A percentile compares a stretch with the other conserved stretches of the same genome.
Conservation (phyloP, 371 early-diverging fungal species). For the Lichtheimia hyalospora region DNA sequence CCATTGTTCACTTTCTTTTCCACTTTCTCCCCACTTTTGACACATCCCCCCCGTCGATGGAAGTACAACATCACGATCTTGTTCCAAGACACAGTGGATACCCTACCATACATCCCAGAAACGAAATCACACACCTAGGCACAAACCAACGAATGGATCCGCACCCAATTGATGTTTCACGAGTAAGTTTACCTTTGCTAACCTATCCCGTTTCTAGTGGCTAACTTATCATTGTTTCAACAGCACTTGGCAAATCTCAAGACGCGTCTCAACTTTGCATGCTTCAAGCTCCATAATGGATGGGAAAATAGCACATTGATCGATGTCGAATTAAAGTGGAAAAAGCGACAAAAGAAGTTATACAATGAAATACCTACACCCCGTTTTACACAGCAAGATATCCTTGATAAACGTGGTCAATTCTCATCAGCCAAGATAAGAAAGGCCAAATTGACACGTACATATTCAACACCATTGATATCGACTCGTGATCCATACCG, state of each 20-base stretch:
- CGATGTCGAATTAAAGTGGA: slow-evolving; percentile 41
- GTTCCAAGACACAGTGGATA: not conserved
- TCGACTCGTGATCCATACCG: slow-evolving; percentile 1
- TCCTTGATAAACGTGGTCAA: slow-evolving; percentile 27
- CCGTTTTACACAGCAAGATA: slow-evolving; percentile 41
- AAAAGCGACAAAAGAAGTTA: slow-evolving; percentile 25
- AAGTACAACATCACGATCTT: not conserved
- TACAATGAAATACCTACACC: slow-evolving; percentile 36
- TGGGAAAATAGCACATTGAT: slow-evolving; percentile 37
- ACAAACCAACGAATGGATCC: not conserved
- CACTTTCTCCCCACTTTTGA: slow-evolving; percentile 1
- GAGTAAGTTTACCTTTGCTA: slow-evolving; percentile 15
- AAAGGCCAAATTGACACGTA: slow-evolving; percentile 20
- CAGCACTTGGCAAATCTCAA: slow-evolving; percentile 30
- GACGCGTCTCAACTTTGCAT: slow-evolving; percentile 37
- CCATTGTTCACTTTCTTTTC: not conserved
- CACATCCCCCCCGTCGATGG: not conserved
- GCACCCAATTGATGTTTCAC: slow-evolving; percentile 9
- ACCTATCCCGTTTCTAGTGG: not conserved
- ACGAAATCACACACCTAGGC: not conserved
- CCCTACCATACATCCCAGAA: not conserved
- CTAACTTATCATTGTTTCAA: not conserved
- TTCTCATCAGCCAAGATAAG: slow-evolving; percentile 14
- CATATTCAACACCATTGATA: slow-evolving; percentile 19
- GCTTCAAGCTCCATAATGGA: slow-evolving; percentile 41